Conservation (phyloP, 176 grass and related monocot genomes). For the Paspalum notatum region DNA sequence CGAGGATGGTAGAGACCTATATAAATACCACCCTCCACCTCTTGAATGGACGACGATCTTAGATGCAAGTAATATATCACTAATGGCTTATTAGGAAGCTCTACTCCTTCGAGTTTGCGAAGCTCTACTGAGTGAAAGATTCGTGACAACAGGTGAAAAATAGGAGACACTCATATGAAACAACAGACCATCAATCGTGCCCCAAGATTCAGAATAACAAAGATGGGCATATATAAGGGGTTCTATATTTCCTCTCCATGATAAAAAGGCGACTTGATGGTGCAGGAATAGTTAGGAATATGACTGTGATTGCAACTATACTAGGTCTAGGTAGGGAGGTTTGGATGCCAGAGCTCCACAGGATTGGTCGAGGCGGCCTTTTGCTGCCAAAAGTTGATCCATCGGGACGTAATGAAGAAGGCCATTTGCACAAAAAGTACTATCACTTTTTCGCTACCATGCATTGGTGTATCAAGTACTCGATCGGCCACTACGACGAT, state of each 20-base stretch:
- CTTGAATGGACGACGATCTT: too few relatives aligned
- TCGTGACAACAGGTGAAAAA: too few relatives aligned
- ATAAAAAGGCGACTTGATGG: slow-evolving; percentile 20
- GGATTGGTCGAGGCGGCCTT: background rate
- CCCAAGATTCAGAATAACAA: background rate
- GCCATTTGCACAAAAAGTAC: slow-evolving; percentile 33
- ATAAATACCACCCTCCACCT: too few relatives aligned
- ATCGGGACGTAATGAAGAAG: slow-evolving; percentile 27
- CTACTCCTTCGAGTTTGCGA: too few relatives aligned
- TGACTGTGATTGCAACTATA: slow-evolving; percentile 28
- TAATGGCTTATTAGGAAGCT: too few relatives aligned
- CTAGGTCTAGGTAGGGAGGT: background rate
- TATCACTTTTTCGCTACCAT: background rate
- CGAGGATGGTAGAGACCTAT: too few relatives aligned
- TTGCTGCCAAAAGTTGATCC: slow-evolving; percentile 30
- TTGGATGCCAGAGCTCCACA: slow-evolving; percentile 18
- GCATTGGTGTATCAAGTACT: slow-evolving; percentile 30
- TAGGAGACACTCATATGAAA: background rate
- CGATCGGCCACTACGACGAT: background rate
- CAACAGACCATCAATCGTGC: background rate
- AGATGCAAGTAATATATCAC: too few relatives aligned
- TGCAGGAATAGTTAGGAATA: slow-evolving; percentile 2
- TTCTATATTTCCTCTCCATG: background rate
- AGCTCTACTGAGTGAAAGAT: too few relatives aligned
- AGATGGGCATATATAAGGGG: background rate